Base-by-base conservation (phyloP, 2,329 filamentous ascomycete genomes). In the Byssothecium circinans region DNA sequence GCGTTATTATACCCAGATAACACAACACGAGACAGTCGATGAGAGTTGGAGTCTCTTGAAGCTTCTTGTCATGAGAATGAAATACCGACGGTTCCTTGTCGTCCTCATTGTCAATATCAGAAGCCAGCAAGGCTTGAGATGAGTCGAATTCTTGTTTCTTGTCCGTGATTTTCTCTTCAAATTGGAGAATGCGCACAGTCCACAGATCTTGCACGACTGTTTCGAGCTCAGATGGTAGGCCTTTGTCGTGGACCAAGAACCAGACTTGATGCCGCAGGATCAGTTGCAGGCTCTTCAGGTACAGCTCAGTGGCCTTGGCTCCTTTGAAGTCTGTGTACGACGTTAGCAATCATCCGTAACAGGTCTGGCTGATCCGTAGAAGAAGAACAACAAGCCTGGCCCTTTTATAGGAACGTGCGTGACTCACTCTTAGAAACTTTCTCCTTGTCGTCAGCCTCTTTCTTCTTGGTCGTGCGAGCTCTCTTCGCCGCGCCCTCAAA, bases 141-240 rank as follows among this genome's bases (percentile, higher is more conserved):
- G 70, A 67, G 37, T 65, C 57, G 34, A 65, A 60, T 40, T 69
- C 65, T 39, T 62, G 54, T 37, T 59, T 61, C 17, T 65, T 63
- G 20, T 69, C 68, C 11, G 58, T 60, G 43, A 74, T 71, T 48
- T 67, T 76, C 51, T 69, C 68, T 39, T 74, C 74, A 27, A 89
- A 74, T 38, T 77, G 79, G 40, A 81, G 78, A 30, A 91, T 75
- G 42, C 89, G 82, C 41, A 96, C 74, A 43, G 86, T 79, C 92
- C 94, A 99, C 12, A 99, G 79, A 65, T 96, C 91, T 49, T 85
- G 83, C 4, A 95, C 84, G 8, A 95, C 78, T 7, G 76, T 85
- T 76, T 95, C 90, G 11, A 96, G 77, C 59, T 95, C 87, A 4
- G 76, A 69, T 1, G 86, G 85, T 39, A 94, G 79, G 0, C 81